Percentiles rank a stretch among this genome's conserved stretches.
phyloP scores from a whole-genome alignment of 1,284 basidiomycete species.

The Papiliotrema terrestris region DNA sequence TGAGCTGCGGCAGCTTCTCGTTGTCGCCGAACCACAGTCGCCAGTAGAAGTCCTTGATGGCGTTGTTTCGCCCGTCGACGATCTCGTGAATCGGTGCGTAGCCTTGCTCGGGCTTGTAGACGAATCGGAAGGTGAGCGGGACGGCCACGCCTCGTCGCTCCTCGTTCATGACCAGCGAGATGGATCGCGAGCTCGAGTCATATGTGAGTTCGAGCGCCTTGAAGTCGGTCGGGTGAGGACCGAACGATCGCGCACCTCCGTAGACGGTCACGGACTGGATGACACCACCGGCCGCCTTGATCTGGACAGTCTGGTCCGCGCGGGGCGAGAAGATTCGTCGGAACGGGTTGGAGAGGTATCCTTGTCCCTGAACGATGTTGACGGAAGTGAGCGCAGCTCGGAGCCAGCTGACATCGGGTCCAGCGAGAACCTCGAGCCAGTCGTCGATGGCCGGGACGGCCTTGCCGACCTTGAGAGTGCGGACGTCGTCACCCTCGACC shows the following conservation, averaged over 20 bases:
- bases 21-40: slow-evolving; percentile 90
- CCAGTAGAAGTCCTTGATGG: slow-evolving; percentile 98
- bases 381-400: slow-evolving; percentile 76
- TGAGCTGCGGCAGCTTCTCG: slow-evolving; percentile 67
- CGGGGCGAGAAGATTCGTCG: slow-evolving; percentile 83
- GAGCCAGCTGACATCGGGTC: slow-evolving; percentile 77
- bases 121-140: slow-evolving; percentile 77
- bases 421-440: slow-evolving; percentile 85
- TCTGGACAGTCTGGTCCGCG: slow-evolving; percentile 68
- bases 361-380: slow-evolving; percentile 77
- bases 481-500: slow-evolving; percentile 51
- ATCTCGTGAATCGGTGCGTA: slow-evolving; percentile 93
- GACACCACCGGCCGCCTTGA: slow-evolving; percentile 48
- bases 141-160: slow-evolving; percentile 73
- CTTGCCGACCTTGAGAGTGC: slow-evolving; percentile 60
- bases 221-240: slow-evolving; percentile 68
- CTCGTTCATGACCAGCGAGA: slow-evolving; percentile 78
- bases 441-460: slow-evolving; percentile 59
- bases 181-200: slow-evolving; percentile 55
- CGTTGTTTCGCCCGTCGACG: slow-evolving; percentile 74
- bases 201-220: slow-evolving; percentile 78
- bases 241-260: slow-evolving; percentile 77
- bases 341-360: slow-evolving; percentile 86
- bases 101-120: slow-evolving; percentile 82
- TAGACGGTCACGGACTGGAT: slow-evolving; percentile 59